Percentiles rank a stretch among this genome's conserved stretches.
Conservation (phyloP, 305 asterid genomes). For the Fraxinus platypoda region DNA sequence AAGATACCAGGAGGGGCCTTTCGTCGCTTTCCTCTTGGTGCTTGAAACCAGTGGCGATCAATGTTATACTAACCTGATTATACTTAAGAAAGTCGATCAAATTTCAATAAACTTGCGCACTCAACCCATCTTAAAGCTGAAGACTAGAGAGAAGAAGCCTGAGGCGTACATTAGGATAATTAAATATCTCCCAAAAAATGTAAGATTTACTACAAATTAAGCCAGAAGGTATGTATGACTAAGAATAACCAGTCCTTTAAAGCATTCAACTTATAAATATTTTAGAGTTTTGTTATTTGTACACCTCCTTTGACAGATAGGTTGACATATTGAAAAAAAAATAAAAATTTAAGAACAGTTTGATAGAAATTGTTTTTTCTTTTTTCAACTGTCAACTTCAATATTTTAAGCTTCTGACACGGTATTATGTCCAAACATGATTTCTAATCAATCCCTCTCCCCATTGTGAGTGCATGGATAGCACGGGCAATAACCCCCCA, state of each 20-base stretch:
- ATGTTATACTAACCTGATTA: slow-evolving; percentile 79
- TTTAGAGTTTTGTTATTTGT: neutral
- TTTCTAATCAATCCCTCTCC: neutral
- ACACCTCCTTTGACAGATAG: no score
- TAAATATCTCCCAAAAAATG: neutral
- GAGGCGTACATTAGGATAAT: neutral
- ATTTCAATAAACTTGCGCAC: slow-evolving; percentile 7
- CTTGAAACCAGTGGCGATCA: slow-evolving; percentile 95
- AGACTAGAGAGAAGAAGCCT: neutral
- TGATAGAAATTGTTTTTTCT: no score
- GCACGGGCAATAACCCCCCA: neutral
- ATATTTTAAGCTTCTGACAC: neutral
- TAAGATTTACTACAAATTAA: neutral
- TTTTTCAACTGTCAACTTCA: no score
- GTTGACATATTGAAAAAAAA: no score
- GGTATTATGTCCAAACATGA: neutral
- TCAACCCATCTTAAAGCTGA: neutral
- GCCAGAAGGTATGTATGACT: neutral
- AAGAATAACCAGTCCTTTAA: neutral
- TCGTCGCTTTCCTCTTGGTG: slow-evolving; percentile 87
- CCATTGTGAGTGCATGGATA: neutral
- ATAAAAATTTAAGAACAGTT: no score
- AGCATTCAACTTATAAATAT: neutral
- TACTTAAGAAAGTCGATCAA: slow-evolving; percentile 17
- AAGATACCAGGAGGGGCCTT: slow-evolving; percentile 59